These are phyloP conservation scores for Pseudogymnoascus sp. DNA, from an alignment of 2,329 filamentous ascomycete genomes.

Conservation along the genomic window DNA sequence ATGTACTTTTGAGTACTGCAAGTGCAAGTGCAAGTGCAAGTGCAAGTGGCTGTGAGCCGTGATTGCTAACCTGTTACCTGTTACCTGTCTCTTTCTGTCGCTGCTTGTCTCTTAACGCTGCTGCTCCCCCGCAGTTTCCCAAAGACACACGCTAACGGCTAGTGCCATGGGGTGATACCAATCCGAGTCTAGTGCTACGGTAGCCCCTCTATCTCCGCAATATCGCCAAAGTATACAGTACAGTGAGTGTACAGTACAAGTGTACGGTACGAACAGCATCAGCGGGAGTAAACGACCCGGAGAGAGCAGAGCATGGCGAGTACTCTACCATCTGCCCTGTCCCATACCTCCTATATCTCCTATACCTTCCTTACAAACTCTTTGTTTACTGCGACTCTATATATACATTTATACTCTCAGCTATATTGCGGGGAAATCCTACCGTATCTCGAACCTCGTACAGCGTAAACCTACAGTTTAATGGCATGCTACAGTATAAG, in stretches of 20 bases:
- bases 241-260: not conserved
- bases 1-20: not conserved
- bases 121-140: slow-evolving; percentile 1
- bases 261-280: not conserved
- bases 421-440: too few species aligned
- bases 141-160: slow-evolving; percentile 5
- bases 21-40: too few species aligned
- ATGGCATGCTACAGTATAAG: not conserved
- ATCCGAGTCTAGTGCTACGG: slow-evolving; percentile 4
- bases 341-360: too few species aligned
- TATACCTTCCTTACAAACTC: too few species aligned
- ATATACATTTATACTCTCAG: too few species aligned
- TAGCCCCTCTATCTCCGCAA: slow-evolving; percentile 8
- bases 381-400: too few species aligned
- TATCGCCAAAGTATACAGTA: not conserved
- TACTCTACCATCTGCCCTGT: too few species aligned
- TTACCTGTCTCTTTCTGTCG: not conserved
- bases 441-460: not conserved
- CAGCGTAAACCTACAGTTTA: not conserved
- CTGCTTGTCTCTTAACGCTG: not conserved
- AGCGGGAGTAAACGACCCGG: not conserved
- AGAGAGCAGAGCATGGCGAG: too few species aligned
- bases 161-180: not conserved
- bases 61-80: not conserved
- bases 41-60: too few species aligned